Percentiles rank a stretch among this genome's conserved stretches.
Conservation (phyloP, 192 early-diverging fungal species). For the Tieghemiomyces parasiticus region DNA sequence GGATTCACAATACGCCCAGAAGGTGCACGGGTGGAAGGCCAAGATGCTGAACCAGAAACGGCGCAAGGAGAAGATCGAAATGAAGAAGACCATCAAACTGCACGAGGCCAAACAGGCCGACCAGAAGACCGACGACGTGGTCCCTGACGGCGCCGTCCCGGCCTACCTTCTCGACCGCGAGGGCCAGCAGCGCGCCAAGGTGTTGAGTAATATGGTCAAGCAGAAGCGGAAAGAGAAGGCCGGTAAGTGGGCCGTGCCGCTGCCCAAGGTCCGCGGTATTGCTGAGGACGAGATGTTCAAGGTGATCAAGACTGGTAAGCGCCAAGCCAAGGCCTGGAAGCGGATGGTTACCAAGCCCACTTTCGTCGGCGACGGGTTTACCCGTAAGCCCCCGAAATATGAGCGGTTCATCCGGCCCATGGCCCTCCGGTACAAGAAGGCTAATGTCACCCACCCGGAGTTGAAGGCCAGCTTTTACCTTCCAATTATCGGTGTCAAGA, state of each 20-base stretch:
- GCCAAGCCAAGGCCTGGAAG: constrained; percentile 94
- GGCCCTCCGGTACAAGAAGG: constrained; percentile 96
- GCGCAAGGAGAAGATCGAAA: constrained; percentile 96
- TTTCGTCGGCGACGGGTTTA: constrained; percentile 98
- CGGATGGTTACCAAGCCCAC: constrained; percentile 97
- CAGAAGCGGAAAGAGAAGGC: constrained; percentile 99
- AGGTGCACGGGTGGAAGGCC: constrained; percentile 93
- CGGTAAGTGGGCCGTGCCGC: constrained; percentile 91
- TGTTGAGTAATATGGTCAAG: constrained; percentile 98
- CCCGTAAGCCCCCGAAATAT: constrained; percentile 98
- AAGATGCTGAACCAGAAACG: constrained; percentile 99
- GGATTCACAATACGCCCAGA: constrained; percentile 81
- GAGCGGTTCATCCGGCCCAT: constrained; percentile 97
- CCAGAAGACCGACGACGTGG: constrained; percentile 78
- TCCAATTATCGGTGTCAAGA: constrained; percentile 95
- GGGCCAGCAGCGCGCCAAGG: constrained; percentile 91
- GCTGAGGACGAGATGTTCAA: constrained; percentile 99
- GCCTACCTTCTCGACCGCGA: constrained; percentile 97
- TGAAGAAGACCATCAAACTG: constrained; percentile 99
- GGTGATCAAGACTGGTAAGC: constrained; percentile 90
- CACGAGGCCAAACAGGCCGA: constrained; percentile 95
- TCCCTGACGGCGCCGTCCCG: constrained; percentile 92
- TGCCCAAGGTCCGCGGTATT: constrained; percentile 97
- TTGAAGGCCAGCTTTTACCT: constrained; percentile 93
- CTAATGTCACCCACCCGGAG: constrained; percentile 98